phyloP scores from a whole-genome alignment of 164 flowering plant species.

The Warburgia ugandensis region DNA sequence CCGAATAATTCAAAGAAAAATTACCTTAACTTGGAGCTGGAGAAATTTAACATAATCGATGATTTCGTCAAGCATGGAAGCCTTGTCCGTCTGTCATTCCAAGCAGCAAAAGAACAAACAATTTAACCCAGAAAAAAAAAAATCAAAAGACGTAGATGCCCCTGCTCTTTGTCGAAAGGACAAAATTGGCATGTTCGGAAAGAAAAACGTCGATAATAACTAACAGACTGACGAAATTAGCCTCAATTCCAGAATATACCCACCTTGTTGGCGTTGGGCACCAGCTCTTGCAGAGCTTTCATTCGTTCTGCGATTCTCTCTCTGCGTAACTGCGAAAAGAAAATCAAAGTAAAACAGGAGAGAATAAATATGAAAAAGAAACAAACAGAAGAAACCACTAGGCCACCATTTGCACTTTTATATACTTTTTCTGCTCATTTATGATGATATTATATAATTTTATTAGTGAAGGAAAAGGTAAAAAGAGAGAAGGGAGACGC shows the following conservation, averaged over 20 bases:
- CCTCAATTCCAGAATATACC: too few species aligned
- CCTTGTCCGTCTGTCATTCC: conserved; percentile 94
- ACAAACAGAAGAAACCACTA: not conserved
- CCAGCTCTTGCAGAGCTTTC: conserved; percentile 94
- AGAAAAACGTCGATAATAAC: too few species aligned
- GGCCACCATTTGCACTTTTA: not conserved
- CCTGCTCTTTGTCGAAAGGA: too few species aligned
- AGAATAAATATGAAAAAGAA: not conserved
- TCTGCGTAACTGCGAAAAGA: conserved; percentile 71
- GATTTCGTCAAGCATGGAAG: conserved; percentile 98
- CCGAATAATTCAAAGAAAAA: not conserved
- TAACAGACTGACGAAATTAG: too few species aligned
- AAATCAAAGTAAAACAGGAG: conserved; percentile 7
- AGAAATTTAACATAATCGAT: conserved; percentile 97
- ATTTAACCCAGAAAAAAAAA: not conserved
- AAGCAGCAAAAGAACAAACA: conserved; percentile 4
- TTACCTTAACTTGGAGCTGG: conserved; percentile 98
- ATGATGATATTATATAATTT: too few species aligned
- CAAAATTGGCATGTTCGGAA: not conserved
- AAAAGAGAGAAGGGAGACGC: not conserved
- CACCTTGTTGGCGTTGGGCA: conserved; percentile 98
- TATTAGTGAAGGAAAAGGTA: not conserved
- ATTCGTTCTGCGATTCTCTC: conserved; percentile 98
- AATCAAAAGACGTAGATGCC: too few species aligned
- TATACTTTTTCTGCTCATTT: too few species aligned